Evolutionary conservation across 2,329 filamentous ascomycete species (phyloP).

Genomic region (Phialocephala sp.): DNA sequence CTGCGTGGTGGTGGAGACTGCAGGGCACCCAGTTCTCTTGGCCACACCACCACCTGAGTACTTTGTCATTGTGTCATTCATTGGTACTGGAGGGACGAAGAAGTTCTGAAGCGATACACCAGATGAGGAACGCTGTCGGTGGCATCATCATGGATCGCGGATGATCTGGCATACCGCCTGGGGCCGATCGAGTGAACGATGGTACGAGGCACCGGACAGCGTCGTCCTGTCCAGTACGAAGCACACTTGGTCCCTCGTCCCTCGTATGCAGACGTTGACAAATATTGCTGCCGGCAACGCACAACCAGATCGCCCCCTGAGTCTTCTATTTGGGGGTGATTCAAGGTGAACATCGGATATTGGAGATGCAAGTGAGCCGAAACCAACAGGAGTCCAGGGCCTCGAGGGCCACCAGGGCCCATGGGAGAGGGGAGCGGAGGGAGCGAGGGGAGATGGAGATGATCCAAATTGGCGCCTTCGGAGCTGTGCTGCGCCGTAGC

Average conservation of each 20-base stretch:
- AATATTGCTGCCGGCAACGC: conserved; percentile 3
- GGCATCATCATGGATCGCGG: conserved; percentile 9
- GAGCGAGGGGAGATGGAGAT: neutral
- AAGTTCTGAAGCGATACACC: conserved; percentile 8
- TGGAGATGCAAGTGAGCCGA: conserved; percentile 26
- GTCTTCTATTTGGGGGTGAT: conserved; percentile 24
- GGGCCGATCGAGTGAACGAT: conserved; percentile 8
- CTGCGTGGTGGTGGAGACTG: conserved; percentile 15
- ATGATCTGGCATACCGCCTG: conserved; percentile 17
- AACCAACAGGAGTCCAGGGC: conserved; percentile 10
- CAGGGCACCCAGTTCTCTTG: conserved; percentile 7
- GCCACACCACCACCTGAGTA: neutral
- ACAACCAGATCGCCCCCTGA: conserved; percentile 6
- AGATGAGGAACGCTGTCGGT: neutral
- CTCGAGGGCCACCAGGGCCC: too few relatives aligned
- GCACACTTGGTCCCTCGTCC: conserved; percentile 1
- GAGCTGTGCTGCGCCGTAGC: conserved; percentile 20
- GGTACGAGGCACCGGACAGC: neutral
- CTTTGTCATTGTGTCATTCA: conserved; percentile 24
- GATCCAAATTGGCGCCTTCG: conserved; percentile 13
- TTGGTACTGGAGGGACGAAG: too few relatives aligned
- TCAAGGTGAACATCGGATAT: conserved; percentile 18
- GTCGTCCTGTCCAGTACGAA: neutral
- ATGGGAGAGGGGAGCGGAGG: too few relatives aligned
- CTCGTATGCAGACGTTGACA: conserved; percentile 15